Percentiles rank a stretch among this genome's conserved stretches.
Evolutionary conservation across 768 basidiomycete species (phyloP).

Genomic region (Mycena capillaripes): DNA sequence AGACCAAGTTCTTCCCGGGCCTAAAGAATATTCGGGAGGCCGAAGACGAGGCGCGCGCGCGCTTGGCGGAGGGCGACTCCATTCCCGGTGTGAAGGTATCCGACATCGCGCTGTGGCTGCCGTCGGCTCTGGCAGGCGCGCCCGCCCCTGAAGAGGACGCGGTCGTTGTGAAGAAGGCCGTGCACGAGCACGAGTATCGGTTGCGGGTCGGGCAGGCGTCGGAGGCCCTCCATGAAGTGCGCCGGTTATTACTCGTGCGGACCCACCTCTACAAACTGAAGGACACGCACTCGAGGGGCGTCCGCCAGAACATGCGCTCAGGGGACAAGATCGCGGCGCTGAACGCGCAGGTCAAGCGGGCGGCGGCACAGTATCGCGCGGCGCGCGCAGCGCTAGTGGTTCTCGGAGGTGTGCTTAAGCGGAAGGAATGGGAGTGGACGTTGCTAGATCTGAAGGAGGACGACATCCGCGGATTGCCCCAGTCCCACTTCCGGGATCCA

Average conservation of each 20-base stretch:
- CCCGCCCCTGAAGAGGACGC: not conserved
- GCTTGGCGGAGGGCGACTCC: not conserved
- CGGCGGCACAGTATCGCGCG: not conserved
- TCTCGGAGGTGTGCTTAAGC: constrained; percentile 29
- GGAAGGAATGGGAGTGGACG: too few species aligned
- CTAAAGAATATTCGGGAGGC: constrained; percentile 33
- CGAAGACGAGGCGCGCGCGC: not conserved
- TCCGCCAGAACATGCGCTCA: constrained; percentile 22
- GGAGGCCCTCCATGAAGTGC: too few species aligned
- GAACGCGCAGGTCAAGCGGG: constrained; percentile 2
- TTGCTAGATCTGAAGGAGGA: too few species aligned
- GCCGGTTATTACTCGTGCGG: too few species aligned
- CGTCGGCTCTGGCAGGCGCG: constrained; percentile 27
- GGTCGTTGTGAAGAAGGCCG: not conserved
- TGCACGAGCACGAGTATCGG: constrained; percentile 30
- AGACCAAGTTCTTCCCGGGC: constrained; percentile 18
- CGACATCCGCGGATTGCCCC: constrained; percentile 15
- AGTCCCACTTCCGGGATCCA: not conserved
- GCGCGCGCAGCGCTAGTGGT: constrained; percentile 10
- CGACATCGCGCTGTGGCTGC: constrained; percentile 37
- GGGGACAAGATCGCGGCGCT: constrained; percentile 11
- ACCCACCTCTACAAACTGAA: too few species aligned
- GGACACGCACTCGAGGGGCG: constrained; percentile 39
- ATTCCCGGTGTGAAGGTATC: not conserved
- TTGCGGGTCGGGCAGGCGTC: constrained; percentile 29